Percentiles rank a stretch among this genome's conserved stretches.
Conservation (phyloP, 225 moss, liverwort and hornwort genomes). For the Anthoceros angustus region DNA sequence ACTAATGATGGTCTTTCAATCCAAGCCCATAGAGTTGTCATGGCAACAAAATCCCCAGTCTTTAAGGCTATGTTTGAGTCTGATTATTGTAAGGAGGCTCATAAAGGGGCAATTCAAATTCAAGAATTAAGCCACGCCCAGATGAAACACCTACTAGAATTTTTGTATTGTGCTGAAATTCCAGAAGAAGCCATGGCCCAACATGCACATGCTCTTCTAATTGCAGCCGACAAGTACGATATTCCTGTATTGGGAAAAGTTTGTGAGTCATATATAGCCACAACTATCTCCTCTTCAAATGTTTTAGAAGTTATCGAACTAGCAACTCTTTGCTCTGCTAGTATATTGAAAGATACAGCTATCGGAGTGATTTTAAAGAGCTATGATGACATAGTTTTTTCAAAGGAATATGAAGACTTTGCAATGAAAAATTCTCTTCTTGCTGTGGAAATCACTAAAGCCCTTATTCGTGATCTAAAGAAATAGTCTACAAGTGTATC, state of each 20-base stretch:
- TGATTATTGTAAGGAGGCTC: slow-evolving; percentile 68
- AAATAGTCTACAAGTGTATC: slow-evolving; percentile 13
- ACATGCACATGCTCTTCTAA: slow-evolving; percentile 70
- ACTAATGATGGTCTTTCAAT: slow-evolving; percentile 82
- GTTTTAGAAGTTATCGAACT: slow-evolving; percentile 71
- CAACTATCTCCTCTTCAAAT: slow-evolving; percentile 52
- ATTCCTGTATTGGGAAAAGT: slow-evolving; percentile 87
- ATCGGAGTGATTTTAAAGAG: slow-evolving; percentile 67
- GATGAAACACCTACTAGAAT: slow-evolving; percentile 69
- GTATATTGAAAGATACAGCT: slow-evolving; percentile 66
- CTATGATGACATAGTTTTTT: slow-evolving; percentile 71
- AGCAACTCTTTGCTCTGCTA: slow-evolving; percentile 79
- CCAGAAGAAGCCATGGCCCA: slow-evolving; percentile 70
- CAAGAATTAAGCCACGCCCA: slow-evolving; percentile 75
- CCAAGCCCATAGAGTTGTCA: slow-evolving; percentile 77
- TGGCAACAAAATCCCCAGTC: slow-evolving; percentile 86
- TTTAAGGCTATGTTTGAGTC: slow-evolving; percentile 82
- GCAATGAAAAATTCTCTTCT: slow-evolving; percentile 83
- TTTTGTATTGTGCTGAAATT: slow-evolving; percentile 87
- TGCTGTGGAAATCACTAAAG: slow-evolving; percentile 79
- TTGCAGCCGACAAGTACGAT: slow-evolving; percentile 90
- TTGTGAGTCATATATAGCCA: slow-evolving; percentile 71
- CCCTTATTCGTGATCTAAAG: slow-evolving; percentile 56
- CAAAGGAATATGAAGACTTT: slow-evolving; percentile 83
- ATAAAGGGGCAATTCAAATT: slow-evolving; percentile 55